These are phyloP conservation scores for Vaccinium myrtillus DNA, from an alignment of 148 eudicot species.

Conservation along the genomic window DNA sequence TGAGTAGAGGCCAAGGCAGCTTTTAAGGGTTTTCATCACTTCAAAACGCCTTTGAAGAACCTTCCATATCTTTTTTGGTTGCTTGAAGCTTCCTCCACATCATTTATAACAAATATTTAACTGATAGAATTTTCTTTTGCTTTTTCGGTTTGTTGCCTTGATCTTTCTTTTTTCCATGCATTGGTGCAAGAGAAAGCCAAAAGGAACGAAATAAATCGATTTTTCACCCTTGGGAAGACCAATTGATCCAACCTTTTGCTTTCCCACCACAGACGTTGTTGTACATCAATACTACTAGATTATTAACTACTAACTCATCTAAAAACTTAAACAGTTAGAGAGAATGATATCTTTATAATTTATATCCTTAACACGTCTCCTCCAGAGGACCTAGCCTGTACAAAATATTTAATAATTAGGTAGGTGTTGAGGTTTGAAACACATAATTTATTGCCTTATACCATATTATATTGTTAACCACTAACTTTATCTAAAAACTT, in stretches of 20 bases:
- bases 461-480: too few relatives aligned
- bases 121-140: not conserved
- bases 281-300: too few relatives aligned
- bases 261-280: not conserved
- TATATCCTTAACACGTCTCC: too few relatives aligned
- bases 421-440: too few relatives aligned
- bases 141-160: not conserved
- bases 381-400: too few relatives aligned
- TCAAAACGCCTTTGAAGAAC: slow-evolving; percentile 17
- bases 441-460: too few relatives aligned
- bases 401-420: too few relatives aligned
- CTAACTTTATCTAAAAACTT: too few relatives aligned
- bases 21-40: slow-evolving; percentile 12
- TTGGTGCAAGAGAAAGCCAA: slow-evolving; percentile 21
- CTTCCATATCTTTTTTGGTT: slow-evolving; percentile 8
- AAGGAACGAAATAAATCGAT: not conserved
- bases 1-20: not conserved
- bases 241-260: not conserved
- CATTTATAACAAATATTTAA: not conserved
- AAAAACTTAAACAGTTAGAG: too few relatives aligned
- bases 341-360: too few relatives aligned
- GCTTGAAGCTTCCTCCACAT: not conserved
- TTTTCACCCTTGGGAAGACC: slow-evolving; percentile 11
- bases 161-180: slow-evolving; percentile 12
- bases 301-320: too few relatives aligned